Base-by-base conservation (phyloP, 371 early-diverging fungal genomes). In the Batkoa obscura region DNA sequence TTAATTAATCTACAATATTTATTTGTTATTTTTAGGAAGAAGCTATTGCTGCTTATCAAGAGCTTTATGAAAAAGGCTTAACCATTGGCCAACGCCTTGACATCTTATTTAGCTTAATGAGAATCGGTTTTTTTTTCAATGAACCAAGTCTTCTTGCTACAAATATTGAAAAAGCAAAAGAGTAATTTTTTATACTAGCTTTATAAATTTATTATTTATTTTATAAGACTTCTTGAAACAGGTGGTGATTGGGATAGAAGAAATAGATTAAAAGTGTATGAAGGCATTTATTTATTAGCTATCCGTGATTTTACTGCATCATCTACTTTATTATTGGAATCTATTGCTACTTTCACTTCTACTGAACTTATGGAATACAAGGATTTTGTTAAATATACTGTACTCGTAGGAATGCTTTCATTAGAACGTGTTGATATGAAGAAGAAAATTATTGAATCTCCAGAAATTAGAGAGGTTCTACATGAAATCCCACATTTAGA, bases 211-310 rank as follows among this genome's bases (percentile, higher is more conserved):
- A 13, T 58, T 5, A 39, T 13, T 34, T 10, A 31, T 3, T 41
- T 1, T 42, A 3, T 13, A 57, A 81, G 88, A 47, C 72, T 94
- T 59, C 88, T 95, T 56, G 94, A 98, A 64, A 87, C 90, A 69
- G 97, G 96, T 39, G 96, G 98, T 32, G 99, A 99, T 74, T 99
- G 99, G 99, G 99, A 98, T 72, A 81, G 99, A 60, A 84, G 96
- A 59, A 99, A 99, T 73, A 83, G 98, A 56, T 80, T 97, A 43
- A 98, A 98, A 76, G 97, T 96, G 0, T 95, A 98, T 64, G 88
- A 97, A 63, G 98, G 94, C 52, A 73, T 96, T 30, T 93, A 88
- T 73, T 66, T 79, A 61, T 79, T 98, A 75, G 86, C 91, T 17
- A 82, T 86, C 60, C 86, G 98, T 51, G 86, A 98, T 68, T 99